A percentile compares a stretch with the other conserved stretches of the same genome.
Conservation (phyloP, 768 basidiomycete genomes). For the Austroboletus eburneus region DNA sequence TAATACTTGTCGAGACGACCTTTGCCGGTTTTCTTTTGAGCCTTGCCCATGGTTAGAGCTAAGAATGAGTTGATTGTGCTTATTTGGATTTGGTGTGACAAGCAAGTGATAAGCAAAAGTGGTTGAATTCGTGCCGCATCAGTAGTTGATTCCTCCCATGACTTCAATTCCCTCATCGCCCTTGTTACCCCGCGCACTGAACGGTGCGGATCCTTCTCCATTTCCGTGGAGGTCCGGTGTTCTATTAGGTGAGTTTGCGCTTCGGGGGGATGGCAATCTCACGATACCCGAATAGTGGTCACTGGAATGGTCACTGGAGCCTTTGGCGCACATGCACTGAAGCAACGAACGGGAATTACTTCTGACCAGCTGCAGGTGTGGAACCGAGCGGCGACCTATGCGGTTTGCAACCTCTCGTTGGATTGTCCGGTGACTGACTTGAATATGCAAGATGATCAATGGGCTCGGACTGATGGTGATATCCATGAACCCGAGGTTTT, state of each 20-base stretch:
- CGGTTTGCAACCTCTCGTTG: slow-evolving; percentile 38
- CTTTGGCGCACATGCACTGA: slow-evolving; percentile 65
- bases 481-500: slow-evolving; percentile 60
- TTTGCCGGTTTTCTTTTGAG: slow-evolving; percentile 96
- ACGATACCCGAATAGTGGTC: slow-evolving; percentile 31
- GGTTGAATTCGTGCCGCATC: background rate
- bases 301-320: slow-evolving; percentile 58
- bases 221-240: slow-evolving; percentile 44
- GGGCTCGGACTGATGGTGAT: slow-evolving; percentile 61
- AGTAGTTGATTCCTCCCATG: slow-evolving; percentile 13
- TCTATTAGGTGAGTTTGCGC: slow-evolving; percentile 33
- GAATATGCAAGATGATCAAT: slow-evolving; percentile 52
- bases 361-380: slow-evolving; percentile 54
- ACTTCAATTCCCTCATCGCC: slow-evolving; percentile 26
- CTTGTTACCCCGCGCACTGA: slow-evolving; percentile 17
- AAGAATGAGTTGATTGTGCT: slow-evolving; percentile 9
- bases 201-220: slow-evolving; percentile 9
- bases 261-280: background rate
- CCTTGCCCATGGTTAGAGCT: slow-evolving; percentile 52
- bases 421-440: slow-evolving; percentile 7
- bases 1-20: slow-evolving; percentile 97
- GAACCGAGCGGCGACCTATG: slow-evolving; percentile 59
- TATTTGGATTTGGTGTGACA: slow-evolving; percentile 8
- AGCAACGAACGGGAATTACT: slow-evolving; percentile 43
- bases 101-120: background rate